phyloP scores from a whole-genome alignment of 1,284 basidiomycete genomes.

The Leccinum solheimii region DNA sequence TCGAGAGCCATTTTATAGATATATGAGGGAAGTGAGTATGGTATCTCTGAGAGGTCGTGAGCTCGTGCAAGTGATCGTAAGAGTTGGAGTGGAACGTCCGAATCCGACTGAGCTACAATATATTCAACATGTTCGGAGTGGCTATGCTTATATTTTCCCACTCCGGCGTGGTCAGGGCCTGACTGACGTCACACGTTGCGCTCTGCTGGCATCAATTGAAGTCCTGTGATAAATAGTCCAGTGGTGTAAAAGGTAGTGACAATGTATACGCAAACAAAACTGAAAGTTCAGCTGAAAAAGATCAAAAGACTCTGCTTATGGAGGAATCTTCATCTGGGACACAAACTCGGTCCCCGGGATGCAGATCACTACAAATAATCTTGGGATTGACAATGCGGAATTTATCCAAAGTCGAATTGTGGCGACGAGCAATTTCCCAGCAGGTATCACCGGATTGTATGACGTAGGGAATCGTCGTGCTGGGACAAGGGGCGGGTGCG shows the following conservation, averaged over 20 bases:
- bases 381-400: conserved; percentile 55
- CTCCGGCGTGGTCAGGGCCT: conserved; percentile 1
- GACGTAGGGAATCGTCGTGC: conserved; percentile 47
- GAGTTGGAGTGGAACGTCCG: neutral
- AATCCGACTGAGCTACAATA: conserved; percentile 2
- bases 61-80: conserved; percentile 32
- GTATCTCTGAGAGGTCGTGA: conserved; percentile 27
- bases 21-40: conserved; percentile 12
- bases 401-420: conserved; percentile 55
- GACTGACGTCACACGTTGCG: conserved; percentile 30
- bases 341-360: conserved; percentile 62
- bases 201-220: neutral
- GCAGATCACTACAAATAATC: conserved; percentile 56
- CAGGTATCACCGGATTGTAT: conserved; percentile 67
- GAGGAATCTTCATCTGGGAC: conserved; percentile 45
- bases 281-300: neutral
- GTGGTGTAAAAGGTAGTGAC: conserved; percentile 6
- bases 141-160: conserved; percentile 25
- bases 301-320: conserved; percentile 34
- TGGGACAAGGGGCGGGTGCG: conserved; percentile 45
- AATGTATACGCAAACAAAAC: conserved; percentile 6
- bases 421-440: conserved; percentile 59
- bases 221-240: neutral
- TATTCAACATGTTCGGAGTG: conserved; percentile 21
- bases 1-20: conserved; percentile 35